Percentiles rank a stretch among this genome's conserved stretches.
phyloP scores from a whole-genome alignment of 192 early-diverging fungal genomes.

The Linnemannia elongata region DNA sequence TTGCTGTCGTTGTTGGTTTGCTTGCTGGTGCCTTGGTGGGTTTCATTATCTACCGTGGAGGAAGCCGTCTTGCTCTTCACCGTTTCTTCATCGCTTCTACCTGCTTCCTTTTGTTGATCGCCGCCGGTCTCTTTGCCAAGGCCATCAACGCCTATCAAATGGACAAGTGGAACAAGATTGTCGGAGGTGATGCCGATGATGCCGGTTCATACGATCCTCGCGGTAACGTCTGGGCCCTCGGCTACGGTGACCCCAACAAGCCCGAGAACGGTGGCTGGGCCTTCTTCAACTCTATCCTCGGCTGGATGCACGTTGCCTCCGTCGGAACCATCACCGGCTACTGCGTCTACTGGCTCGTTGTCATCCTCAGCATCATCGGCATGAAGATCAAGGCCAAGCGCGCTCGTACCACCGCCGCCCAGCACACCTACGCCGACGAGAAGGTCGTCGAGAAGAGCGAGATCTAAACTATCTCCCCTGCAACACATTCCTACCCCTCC shows the following conservation, averaged over 20 bases:
- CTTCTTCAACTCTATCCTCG: constrained; percentile 82
- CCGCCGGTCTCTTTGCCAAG: constrained; percentile 84
- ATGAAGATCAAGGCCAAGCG: constrained; percentile 58
- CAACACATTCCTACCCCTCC: background rate
- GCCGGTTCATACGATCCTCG: constrained; percentile 67
- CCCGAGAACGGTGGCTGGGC: constrained; percentile 67
- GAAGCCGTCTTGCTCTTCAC: constrained; percentile 75
- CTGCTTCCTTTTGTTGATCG: constrained; percentile 81
- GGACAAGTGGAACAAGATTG: constrained; percentile 71
- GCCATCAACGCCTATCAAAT: constrained; percentile 76
- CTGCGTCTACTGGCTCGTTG: constrained; percentile 81
- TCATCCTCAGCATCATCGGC: constrained; percentile 65
- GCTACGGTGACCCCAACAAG: constrained; percentile 73
- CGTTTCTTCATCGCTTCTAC: constrained; percentile 86
- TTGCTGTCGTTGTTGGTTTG: constrained; percentile 82
- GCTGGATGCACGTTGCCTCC: constrained; percentile 84
- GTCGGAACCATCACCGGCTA: constrained; percentile 81
- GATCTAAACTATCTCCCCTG: background rate
- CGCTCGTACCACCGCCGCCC: constrained; percentile 20
- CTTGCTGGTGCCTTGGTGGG: constrained; percentile 78
- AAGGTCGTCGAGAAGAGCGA: constrained; percentile 41
- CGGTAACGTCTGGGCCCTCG: constrained; percentile 70
- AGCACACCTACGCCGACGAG: constrained; percentile 20
- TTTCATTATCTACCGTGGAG: constrained; percentile 79
- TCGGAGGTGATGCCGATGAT: constrained; percentile 78